Conservation (phyloP, 176 grass and related monocot genomes). For the Phoenix dactylifera region DNA sequence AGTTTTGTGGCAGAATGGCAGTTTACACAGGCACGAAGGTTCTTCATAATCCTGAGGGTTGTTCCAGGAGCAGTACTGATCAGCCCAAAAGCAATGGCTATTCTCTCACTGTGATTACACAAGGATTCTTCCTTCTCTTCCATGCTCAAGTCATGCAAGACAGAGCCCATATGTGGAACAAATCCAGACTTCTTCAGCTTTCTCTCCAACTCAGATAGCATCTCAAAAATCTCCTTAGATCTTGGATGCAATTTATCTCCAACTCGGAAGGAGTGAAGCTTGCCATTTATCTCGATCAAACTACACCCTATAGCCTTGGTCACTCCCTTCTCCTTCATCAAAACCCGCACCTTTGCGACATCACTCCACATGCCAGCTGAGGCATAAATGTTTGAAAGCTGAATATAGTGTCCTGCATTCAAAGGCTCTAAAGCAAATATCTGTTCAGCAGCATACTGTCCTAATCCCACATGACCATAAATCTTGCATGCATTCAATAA, state of each 20-base stretch:
- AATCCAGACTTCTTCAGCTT: slow-evolving; percentile 25
- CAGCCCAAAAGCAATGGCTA: slow-evolving; percentile 17
- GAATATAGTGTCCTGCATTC: slow-evolving; percentile 62
- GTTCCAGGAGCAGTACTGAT: slow-evolving; percentile 15
- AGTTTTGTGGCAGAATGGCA: slow-evolving; percentile 18
- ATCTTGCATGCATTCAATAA: slow-evolving; percentile 62
- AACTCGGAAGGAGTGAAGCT: slow-evolving; percentile 27
- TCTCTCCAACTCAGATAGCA: slow-evolving; percentile 17
- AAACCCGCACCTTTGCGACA: slow-evolving; percentile 36
- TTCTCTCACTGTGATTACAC: slow-evolving; percentile 22
- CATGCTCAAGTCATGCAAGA: slow-evolving; percentile 18
- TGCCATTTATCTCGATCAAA: slow-evolving; percentile 30
- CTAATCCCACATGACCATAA: slow-evolving; percentile 34
- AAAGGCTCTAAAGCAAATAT: slow-evolving; percentile 56
- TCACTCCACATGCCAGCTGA: slow-evolving; percentile 59
- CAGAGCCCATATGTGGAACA: slow-evolving; percentile 8
- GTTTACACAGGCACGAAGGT: slow-evolving; percentile 18
- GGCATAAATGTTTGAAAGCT: slow-evolving; percentile 74
- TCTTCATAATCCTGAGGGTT: slow-evolving; percentile 18
- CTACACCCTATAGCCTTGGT: slow-evolving; percentile 52
- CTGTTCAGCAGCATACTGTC: slow-evolving; percentile 30
- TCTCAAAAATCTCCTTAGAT: slow-evolving; percentile 7
- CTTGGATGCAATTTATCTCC: slow-evolving; percentile 13
- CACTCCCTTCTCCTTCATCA: slow-evolving; percentile 56
- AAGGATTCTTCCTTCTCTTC: slow-evolving; percentile 20